Base-by-base conservation (phyloP, 1,139 yeast species). In the Saccharomyces hybrid region DNA sequence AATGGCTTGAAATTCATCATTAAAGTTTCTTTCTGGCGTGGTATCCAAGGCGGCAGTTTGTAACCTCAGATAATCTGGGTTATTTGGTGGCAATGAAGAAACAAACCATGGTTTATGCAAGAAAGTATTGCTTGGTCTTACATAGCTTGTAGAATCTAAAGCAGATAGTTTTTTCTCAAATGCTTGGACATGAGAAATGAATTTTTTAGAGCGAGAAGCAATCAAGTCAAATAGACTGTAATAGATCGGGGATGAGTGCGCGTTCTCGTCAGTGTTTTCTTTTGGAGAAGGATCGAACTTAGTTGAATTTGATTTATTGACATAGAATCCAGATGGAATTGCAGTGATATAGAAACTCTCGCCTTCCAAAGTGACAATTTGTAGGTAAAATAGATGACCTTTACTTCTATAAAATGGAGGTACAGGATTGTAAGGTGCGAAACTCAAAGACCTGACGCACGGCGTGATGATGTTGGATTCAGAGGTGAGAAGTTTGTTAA, bases 371-470 rank as follows among this genome's bases (percentile, higher is more conserved):
- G 97, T 88, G 64, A 81, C 85, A 50, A 82, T 76, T 53, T 81
- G 81, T 63, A 93, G 75, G 70, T 93, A 93, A 56, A 86, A 75
- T 64, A 91, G 76, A 66, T 91, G 96, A 28, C 98, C 99, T 66
- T 78, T 80, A 31, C 78, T 59, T 66, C 79, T 84, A 59, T 71
- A 71, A 29, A 73, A 70, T 49, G 78, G 74, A n/a, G 96, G 90
- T 20, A 85, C 89, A 11, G 96, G 95, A 59, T 88, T 84, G 95
- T 96, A 91, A 55, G 82, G 82, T n/a, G 96, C 87, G 51, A 89
- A 68, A 53, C 76, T 79, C 57, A 90, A 75, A 11, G 78, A 75
- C 50, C 80, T 78, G n/a, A 71, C 64, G 55, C 73, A 69, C 49
- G 77, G 74, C 1, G 70, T 63, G 26, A 69, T 60, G 29, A 68